Percentiles rank a stretch among this genome's conserved stretches.
Conservation (phyloP, 139 green algal species). For the Yamagishiella unicocca region DNA sequence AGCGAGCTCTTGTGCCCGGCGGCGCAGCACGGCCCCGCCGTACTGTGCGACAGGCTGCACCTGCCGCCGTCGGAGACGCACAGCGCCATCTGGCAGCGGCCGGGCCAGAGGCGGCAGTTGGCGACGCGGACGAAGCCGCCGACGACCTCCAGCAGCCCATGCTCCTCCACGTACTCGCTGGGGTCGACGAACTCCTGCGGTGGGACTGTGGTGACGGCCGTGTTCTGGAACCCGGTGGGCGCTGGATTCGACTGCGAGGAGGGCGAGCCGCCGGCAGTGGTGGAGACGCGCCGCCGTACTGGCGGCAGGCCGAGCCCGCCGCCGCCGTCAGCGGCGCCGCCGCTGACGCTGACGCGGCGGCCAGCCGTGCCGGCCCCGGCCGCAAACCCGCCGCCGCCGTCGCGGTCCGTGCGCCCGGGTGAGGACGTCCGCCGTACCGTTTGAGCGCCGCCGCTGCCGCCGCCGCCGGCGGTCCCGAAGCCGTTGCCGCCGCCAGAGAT, state of each 20-base stretch:
- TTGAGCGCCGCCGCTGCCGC: neutral
- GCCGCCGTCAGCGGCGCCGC: neutral
- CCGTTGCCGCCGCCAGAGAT: neutral
- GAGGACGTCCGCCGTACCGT: neutral
- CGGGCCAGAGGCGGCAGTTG: constrained; percentile 22
- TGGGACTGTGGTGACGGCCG: neutral
- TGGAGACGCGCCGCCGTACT: neutral
- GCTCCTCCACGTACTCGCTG: constrained; percentile 23
- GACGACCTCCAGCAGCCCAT: constrained; percentile 30
- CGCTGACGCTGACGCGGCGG: neutral
- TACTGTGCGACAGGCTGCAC: neutral
- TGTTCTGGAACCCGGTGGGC: neutral
- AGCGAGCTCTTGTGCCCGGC: neutral
- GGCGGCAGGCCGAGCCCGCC: neutral
- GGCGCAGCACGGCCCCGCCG: neutral
- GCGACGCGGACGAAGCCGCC: constrained; percentile 25
- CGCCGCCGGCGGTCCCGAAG: neutral
- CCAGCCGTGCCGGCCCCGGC: neutral
- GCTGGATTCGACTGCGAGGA: neutral
- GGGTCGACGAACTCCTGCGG: constrained; percentile 13
- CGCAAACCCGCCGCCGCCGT: neutral
- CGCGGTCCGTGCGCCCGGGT: neutral
- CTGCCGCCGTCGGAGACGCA: constrained; percentile 24
- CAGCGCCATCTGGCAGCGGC: constrained; percentile 28
- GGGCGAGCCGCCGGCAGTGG: neutral